Evolutionary conservation across 805 yeast species (phyloP).

Genomic region (Saturnispora sanitii): DNA sequence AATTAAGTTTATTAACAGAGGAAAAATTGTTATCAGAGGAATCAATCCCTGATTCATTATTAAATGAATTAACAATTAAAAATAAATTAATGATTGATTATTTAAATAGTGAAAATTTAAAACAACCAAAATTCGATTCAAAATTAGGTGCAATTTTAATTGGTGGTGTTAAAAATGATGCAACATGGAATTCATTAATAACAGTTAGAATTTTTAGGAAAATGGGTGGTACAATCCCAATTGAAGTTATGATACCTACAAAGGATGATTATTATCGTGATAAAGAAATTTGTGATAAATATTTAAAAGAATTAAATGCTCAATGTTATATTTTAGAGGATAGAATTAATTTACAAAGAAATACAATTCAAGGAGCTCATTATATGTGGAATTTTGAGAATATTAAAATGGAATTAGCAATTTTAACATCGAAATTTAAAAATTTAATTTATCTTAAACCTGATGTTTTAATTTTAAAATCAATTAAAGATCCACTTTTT

Average conservation of each 20-base stretch:
- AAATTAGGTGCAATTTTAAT: constrained; percentile 53
- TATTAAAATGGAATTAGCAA: constrained; percentile 30
- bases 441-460: constrained; percentile 37
- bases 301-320: constrained; percentile 41
- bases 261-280: constrained; percentile 31
- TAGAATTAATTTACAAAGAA: constrained; percentile 32
- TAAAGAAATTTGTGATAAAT: constrained; percentile 37
- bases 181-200: constrained; percentile 49
- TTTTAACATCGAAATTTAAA: constrained; percentile 36
- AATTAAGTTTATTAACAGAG: not conserved
- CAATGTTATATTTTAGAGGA: constrained; percentile 47
- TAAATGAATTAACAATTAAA: constrained; percentile 7
- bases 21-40: constrained; percentile 1
- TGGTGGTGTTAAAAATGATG: constrained; percentile 46
- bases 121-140: not conserved
- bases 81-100: constrained; percentile 5
- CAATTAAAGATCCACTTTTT: constrained; percentile 30
- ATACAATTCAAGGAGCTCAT: constrained; percentile 22
- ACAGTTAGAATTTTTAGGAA: constrained; percentile 42
- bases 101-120: not conserved
- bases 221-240: constrained; percentile 36
- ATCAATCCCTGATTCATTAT: constrained; percentile 5
- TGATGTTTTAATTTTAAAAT: constrained; percentile 34
- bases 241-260: constrained; percentile 37
- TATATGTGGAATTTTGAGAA: constrained; percentile 33